These are phyloP conservation scores for Alternaria postmessia DNA, from an alignment of 2,329 filamentous ascomycete species.

Conservation along the genomic window DNA sequence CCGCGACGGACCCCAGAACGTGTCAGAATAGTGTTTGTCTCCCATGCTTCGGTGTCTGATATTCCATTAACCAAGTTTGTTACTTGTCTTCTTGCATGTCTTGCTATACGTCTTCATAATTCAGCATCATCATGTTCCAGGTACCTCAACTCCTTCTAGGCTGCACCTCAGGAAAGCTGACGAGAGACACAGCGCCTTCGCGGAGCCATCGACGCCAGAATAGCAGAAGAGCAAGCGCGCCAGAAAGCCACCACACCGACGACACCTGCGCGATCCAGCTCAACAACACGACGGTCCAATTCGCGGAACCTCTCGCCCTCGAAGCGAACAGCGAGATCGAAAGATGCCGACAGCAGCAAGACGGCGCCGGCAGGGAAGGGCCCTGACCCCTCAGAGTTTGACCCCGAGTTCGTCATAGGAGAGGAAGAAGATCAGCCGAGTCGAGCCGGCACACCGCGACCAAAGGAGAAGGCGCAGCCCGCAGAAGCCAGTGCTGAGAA, in stretches of 20 bases:
- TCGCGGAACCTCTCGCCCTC: constrained; percentile 54
- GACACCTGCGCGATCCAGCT: constrained; percentile 55
- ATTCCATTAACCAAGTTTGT: constrained; percentile 3
- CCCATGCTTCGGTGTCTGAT: neutral
- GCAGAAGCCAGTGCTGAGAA: constrained; percentile 29
- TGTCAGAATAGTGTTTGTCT: constrained; percentile 14
- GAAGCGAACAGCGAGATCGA: constrained; percentile 40
- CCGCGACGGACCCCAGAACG: constrained; percentile 16
- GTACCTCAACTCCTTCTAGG: constrained; percentile 24
- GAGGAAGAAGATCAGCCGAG: constrained; percentile 76
- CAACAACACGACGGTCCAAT: constrained; percentile 56
- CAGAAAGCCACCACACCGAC: constrained; percentile 62
- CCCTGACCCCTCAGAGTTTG: constrained; percentile 87
- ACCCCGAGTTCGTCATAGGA: constrained; percentile 84
- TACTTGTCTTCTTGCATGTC: constrained; percentile 12
- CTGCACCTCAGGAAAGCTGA: constrained; percentile 27
- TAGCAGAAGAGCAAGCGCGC: constrained; percentile 89
- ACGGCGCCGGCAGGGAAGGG: constrained; percentile 60
- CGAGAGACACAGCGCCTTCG: constrained; percentile 71
- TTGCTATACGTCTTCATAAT: constrained; percentile 22
- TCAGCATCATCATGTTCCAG: constrained; percentile 46
- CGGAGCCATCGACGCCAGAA: constrained; percentile 83
- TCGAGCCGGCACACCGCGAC: constrained; percentile 66
- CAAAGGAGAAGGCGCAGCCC: constrained; percentile 52
- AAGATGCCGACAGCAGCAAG: constrained; percentile 46